Base-by-base conservation (phyloP, 2,329 filamentous ascomycete genomes). In the Truncatella angustata region DNA sequence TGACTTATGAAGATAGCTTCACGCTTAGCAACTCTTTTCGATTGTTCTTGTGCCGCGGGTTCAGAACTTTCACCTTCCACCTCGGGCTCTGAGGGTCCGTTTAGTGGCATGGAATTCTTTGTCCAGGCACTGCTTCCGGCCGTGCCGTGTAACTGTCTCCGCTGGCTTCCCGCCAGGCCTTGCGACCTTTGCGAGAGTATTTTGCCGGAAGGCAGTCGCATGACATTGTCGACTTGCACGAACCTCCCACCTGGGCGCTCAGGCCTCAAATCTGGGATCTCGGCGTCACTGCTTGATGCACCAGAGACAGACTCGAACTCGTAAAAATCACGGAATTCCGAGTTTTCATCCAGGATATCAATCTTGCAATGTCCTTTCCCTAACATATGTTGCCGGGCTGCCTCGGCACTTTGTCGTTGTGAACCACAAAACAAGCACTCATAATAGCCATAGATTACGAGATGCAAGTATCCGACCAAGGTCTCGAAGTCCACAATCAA, bases 351-450 rank as follows among this genome's bases (percentile, higher is more conserved):
- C 10, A 54, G 49, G 46, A 64, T 50, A 21, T 63, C 60, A 20
- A 64, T 58, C 36, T 44, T 59, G n/a, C 61, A 65, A 37, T 65
- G 61, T 3, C 61, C 60, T 47, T 64, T 65, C 23, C 58, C 54
- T 10, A 54, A 54, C 63, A 65, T 65, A 14, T 65, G 80, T 32
- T 79, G 75, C 55, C 77, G 76, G 0, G 74, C 72, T 0, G 70
- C 79, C 47, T 76, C 66, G 0, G 66, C 64, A 0, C 72, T 76
- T 0, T 62, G 60, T 30, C 74, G 69, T 34, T 70, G 62, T 12
- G 68, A 75, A 1, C 74, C 74, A 56, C 79, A 82, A 16, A 68
- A 71, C 28, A 82, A 66, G 52, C 80, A 83, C 60, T 80, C 76
- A n/a, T 66, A 66, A 49, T 77, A 80, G 0, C 62, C 70, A 16